Evolutionary conservation across 305 asterid species (phyloP).

Genomic region (Fraxinus albicans): DNA sequence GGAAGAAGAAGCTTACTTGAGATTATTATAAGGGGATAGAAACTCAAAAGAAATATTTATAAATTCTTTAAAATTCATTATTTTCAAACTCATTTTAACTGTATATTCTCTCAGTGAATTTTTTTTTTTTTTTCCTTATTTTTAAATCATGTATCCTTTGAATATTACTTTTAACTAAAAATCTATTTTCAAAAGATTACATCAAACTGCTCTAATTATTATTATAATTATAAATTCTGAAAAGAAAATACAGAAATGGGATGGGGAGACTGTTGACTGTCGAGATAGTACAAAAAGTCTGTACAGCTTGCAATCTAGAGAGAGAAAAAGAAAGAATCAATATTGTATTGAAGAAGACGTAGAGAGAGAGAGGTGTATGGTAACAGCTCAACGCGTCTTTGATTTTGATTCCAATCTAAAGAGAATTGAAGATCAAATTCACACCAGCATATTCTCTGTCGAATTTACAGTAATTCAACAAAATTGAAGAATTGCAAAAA

Average conservation of each 20-base stretch:
- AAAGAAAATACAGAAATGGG: not conserved
- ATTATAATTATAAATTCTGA: not conserved
- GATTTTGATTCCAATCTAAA: conserved; percentile 35
- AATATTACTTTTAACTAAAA: no score
- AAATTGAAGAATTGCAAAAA: no score
- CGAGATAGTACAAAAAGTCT: conserved; percentile 5
- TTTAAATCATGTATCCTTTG: no score
- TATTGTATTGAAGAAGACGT: not conserved
- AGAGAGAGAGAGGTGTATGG: conserved; percentile 13
- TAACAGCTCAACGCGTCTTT: conserved; percentile 81
- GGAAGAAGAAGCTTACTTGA: conserved; percentile 23
- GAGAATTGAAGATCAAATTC: conserved; percentile 7
- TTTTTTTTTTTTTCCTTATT: no score
- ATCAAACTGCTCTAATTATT: no score
- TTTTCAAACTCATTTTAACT: not conserved
- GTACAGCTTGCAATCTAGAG: conserved; percentile 32
- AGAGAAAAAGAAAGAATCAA: conserved; percentile 1
- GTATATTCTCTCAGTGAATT: not conserved
- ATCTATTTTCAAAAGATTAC: no score
- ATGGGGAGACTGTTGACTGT: not conserved
- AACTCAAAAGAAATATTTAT: not conserved
- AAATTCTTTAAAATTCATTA: no score
- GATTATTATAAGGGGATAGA: conserved; percentile 22
- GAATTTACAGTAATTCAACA: no score
- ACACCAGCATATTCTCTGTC: conserved; percentile 22